A percentile compares a stretch with the other conserved stretches of the same genome.
Evolutionary conservation across 495 filamentous ascomycete genomes (phyloP).

Genomic region (Hypoxylon perforatum): DNA sequence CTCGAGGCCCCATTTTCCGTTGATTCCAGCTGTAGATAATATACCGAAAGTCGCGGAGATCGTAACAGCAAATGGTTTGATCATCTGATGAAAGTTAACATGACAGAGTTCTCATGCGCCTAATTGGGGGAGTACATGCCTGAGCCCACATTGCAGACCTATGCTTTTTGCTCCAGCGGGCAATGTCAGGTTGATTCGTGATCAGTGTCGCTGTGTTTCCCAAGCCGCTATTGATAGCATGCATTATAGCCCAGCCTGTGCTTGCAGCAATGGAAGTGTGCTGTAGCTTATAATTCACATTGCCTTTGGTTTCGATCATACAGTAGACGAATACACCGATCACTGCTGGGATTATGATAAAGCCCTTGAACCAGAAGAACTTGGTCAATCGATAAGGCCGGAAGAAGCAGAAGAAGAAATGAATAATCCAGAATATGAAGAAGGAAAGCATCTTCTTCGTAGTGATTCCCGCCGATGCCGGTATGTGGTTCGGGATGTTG

Average conservation of each 20-base stretch:
- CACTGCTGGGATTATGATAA: constrained; percentile 44
- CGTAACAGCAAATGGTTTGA: constrained; percentile 53
- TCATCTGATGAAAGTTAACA: constrained; percentile 25
- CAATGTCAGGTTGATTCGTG: constrained; percentile 58
- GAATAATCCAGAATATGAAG: constrained; percentile 60
- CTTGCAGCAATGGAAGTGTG: constrained; percentile 47
- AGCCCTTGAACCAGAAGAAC: constrained; percentile 50
- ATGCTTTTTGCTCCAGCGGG: constrained; percentile 50
- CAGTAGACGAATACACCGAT: constrained; percentile 55
- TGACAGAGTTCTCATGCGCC: neutral
- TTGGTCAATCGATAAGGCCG: constrained; percentile 43
- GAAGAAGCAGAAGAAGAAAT: constrained; percentile 52
- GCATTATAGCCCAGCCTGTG: constrained; percentile 40
- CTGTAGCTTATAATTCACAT: constrained; percentile 42
- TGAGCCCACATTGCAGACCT: constrained; percentile 53
- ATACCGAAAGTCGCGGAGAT: constrained; percentile 57
- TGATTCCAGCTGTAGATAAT: constrained; percentile 53
- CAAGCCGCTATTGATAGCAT: constrained; percentile 55
- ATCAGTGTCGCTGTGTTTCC: constrained; percentile 57
- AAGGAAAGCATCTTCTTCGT: constrained; percentile 56
- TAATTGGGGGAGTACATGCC: neutral
- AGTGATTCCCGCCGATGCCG: constrained; percentile 53
- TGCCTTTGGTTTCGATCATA: constrained; percentile 53
- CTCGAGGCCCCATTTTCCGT: constrained; percentile 50
- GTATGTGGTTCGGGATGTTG: constrained; percentile 54